Percentiles rank a stretch among this genome's conserved stretches.
Evolutionary conservation across 164 flowering plant species (phyloP).

Genomic region (Vitis cinerea): DNA sequence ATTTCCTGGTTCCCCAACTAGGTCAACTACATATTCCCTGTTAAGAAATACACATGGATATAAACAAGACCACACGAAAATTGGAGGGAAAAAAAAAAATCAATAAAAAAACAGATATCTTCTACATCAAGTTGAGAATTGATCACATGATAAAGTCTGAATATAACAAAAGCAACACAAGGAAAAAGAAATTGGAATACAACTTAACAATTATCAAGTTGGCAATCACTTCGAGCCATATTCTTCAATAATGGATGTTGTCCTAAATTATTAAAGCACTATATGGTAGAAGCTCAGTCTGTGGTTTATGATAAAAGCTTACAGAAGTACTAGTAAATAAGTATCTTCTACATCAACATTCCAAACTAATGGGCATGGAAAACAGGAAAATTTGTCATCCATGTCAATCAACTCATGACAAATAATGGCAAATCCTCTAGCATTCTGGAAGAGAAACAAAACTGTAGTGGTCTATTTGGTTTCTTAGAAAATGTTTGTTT

Average conservation of each 20-base stretch:
- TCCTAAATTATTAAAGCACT: too few species aligned
- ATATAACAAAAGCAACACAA: background rate
- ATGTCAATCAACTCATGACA: background rate
- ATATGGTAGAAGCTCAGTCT: too few species aligned
- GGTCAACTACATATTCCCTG: conserved; percentile 97
- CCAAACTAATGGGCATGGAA: too few species aligned
- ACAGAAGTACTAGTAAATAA: background rate
- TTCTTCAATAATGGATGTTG: too few species aligned
- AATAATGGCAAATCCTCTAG: too few species aligned
- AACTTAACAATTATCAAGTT: background rate
- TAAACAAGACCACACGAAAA: background rate
- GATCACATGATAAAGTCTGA: background rate
- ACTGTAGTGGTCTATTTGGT: background rate
- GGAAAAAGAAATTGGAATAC: background rate
- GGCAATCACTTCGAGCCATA: background rate
- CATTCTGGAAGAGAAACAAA: too few species aligned
- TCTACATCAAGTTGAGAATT: too few species aligned
- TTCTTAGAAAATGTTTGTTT: background rate
- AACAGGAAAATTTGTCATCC: background rate
- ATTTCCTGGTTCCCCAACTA: conserved; percentile 90
- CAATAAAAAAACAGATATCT: background rate
- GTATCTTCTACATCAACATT: too few species aligned
- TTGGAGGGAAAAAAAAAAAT: background rate
- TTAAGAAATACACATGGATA: conserved; percentile 11
- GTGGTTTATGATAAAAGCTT: background rate